Base-by-base conservation (phyloP, 2,329 filamentous ascomycete species). In the Fusarium chuoi region DNA sequence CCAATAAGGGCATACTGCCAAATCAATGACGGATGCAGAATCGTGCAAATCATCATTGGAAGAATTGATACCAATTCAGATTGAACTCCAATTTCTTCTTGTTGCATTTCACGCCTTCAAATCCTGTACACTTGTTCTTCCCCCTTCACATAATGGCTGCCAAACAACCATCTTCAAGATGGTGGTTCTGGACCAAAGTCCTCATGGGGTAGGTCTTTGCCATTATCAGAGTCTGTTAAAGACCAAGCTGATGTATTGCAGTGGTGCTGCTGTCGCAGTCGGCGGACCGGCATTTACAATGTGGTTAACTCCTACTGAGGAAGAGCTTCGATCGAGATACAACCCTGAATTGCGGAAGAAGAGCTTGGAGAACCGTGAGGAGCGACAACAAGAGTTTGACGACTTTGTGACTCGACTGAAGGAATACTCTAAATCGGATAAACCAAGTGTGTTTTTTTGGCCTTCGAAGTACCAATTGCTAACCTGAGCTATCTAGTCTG, bases 291-390 rank as follows among this genome's bases (percentile, higher is more conserved):
- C 93, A 22, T 85, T 98, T 60, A 93, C 96, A 48, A 89, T 92
- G 84, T 97, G 91, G 82, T 85, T 97, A 52, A 89, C 89, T 51
- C 96, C 96, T 5, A 92, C 93, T 18, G 95, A 98, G 77, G 96
- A 98, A 83, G 95, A 98, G 84, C 88, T 99, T 46, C 95, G 97
- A 87, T 87, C 94, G 85, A 91, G 89, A 83, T 98, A 98, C 85
- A 98, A 96, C 82, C 96, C 96, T 2, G 96, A 98, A 39, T 89
- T 99, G n/a, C 93, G 96, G 81, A 93, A 94, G 82, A 90, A 93
- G 79, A 95, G 93, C 71, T 85, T 97, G n/a, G 95, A 95, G 82
- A 89, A 91, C 66, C 89, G 94, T 24, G 87, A 92, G 65, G 90
- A 93, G 81, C 89, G 89, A 68, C 90, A 96, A 79, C 89, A 95